Conservation (phyloP, 1,139 yeast species). For the Candida anutae region DNA sequence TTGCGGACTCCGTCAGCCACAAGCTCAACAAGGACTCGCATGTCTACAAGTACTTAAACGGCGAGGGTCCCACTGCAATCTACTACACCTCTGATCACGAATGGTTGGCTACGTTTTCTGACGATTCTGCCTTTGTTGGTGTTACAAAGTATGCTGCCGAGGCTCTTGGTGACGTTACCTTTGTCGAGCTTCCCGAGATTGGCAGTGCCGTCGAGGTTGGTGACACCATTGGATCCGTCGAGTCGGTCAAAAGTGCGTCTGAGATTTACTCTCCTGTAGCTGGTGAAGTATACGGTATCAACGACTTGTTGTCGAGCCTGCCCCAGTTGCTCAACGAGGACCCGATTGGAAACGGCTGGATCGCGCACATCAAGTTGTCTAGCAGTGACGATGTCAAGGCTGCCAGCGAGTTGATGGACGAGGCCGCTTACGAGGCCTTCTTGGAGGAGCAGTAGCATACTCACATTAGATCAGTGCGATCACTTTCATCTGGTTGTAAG, state of each 20-base stretch:
- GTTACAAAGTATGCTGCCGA: constrained; percentile 94
- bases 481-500: too few relatives aligned
- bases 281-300: constrained; percentile 71
- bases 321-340: constrained; percentile 81
- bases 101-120: constrained; percentile 84
- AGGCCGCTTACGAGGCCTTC: constrained; percentile 58
- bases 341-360: constrained; percentile 94
- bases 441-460: constrained; percentile 46
- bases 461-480: too few relatives aligned
- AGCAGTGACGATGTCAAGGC: constrained; percentile 13
- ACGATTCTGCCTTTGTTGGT: constrained; percentile 80
- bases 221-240: constrained; percentile 87
- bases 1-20: constrained; percentile 35
- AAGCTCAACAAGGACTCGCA: constrained; percentile 44
- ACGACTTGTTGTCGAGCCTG: constrained; percentile 52
- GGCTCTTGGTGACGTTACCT: constrained; percentile 97
- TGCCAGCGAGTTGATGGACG: constrained; percentile 29
- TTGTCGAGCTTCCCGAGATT: constrained; percentile 79
- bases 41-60: constrained; percentile 41
- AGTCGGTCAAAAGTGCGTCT: constrained; percentile 88
- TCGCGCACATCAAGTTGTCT: constrained; percentile 61
- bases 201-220: constrained; percentile 63
- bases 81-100: constrained; percentile 89
- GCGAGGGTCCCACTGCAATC: constrained; percentile 40
- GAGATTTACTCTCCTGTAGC: constrained; percentile 86